Evolutionary conservation across 1,284 basidiomycete species (phyloP).

Genomic region (Puccinia polysora): DNA sequence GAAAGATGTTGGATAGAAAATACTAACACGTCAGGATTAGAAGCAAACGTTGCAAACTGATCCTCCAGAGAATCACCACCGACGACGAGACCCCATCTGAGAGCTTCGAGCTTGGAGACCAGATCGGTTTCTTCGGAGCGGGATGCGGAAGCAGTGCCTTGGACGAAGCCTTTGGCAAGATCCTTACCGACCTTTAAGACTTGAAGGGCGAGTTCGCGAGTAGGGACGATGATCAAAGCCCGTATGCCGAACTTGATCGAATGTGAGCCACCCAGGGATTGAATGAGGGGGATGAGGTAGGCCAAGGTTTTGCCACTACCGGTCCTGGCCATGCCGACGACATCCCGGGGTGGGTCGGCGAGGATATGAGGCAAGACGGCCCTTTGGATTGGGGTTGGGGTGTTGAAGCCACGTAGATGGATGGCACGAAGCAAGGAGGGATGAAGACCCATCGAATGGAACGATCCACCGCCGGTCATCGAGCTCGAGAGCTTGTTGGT

Average conservation of each 20-base stretch:
- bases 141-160: conserved; percentile 61
- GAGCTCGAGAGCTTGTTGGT: conserved; percentile 41
- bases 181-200: conserved; percentile 92
- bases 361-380: conserved; percentile 81
- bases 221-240: conserved; percentile 82
- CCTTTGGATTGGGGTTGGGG: conserved; percentile 94
- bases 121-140: conserved; percentile 53
- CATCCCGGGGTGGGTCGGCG: conserved; percentile 77
- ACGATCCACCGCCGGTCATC: conserved; percentile 50
- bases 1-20: neutral
- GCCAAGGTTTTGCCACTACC: conserved; percentile 97
- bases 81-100: conserved; percentile 90
- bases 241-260: conserved; percentile 75
- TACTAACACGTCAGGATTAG: conserved; percentile 86
- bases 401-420: conserved; percentile 86
- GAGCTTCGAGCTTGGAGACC: conserved; percentile 56
- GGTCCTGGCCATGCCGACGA: conserved; percentile 97
- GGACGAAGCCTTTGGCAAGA: conserved; percentile 69
- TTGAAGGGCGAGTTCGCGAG: conserved; percentile 89
- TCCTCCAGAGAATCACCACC: conserved; percentile 94
- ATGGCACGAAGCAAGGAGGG: conserved; percentile 78
- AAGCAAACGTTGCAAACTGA: conserved; percentile 91
- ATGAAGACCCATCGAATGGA: conserved; percentile 64
- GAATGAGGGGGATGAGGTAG: conserved; percentile 87
- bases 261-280: conserved; percentile 77